Evolutionary conservation across 2,329 filamentous ascomycete species (phyloP).

Genomic region (Aureobasidium sp.): DNA sequence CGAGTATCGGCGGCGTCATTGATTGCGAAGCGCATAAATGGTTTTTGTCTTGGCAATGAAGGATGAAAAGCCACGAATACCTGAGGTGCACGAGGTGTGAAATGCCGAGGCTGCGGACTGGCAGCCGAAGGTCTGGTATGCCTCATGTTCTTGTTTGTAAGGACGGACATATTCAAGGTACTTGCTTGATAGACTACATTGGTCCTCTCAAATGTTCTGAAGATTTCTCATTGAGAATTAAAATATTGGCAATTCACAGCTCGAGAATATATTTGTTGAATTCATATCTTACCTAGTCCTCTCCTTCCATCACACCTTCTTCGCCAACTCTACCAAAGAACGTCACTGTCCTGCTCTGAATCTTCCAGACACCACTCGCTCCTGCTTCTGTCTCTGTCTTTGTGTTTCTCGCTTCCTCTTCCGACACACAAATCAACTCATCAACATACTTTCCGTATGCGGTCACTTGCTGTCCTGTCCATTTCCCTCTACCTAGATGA

Average conservation of each 20-base stretch:
- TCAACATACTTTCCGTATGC: slow-evolving; percentile 39
- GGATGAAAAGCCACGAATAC: neutral
- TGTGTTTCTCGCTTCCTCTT: slow-evolving; percentile 10
- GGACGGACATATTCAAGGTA: no score
- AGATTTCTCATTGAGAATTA: no score
- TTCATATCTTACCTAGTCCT: slow-evolving; percentile 9
- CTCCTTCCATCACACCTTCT: slow-evolving; percentile 29
- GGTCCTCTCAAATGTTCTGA: no score
- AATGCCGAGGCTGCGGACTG: no score
- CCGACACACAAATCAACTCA: slow-evolving; percentile 27
- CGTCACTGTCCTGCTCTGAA: slow-evolving; percentile 30
- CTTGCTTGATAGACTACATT: no score
- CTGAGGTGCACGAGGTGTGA: no score
- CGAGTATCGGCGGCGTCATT: neutral
- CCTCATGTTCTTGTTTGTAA: no score
- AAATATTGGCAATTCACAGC: no score
- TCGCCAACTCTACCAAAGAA: slow-evolving; percentile 33
- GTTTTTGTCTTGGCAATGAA: neutral
- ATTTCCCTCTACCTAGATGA: slow-evolving; percentile 38
- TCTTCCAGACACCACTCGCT: slow-evolving; percentile 35
- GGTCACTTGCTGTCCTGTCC: slow-evolving; percentile 34
- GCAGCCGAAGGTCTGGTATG: no score
- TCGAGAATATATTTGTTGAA: no score
- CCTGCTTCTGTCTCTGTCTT: slow-evolving; percentile 27
- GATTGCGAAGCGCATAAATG: neutral